These are phyloP conservation scores for Eucalyptus pumila DNA, from an alignment of 345 rosid genomes.

Conservation along the genomic window DNA sequence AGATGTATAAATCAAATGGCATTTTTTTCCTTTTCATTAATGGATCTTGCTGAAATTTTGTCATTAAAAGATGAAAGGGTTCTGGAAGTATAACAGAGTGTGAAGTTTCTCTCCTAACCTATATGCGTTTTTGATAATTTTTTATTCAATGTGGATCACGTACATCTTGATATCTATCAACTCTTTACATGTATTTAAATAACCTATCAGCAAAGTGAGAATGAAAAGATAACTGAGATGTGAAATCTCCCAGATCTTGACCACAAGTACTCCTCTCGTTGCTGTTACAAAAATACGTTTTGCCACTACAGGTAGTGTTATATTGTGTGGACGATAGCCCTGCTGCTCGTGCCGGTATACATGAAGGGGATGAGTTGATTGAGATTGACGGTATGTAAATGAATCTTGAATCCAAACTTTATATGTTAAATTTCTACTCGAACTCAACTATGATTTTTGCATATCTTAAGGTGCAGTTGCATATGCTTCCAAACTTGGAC, in stretches of 20 bases:
- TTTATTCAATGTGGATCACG: neutral
- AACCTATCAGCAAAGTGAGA: neutral
- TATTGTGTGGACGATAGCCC: constrained; percentile 79
- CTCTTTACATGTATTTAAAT: neutral
- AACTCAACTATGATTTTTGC: neutral
- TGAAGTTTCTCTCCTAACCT: neutral
- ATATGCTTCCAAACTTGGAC: neutral
- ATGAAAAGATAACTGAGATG: neutral
- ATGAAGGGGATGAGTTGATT: constrained; percentile 71
- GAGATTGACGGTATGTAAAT: constrained; percentile 69
- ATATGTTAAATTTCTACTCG: neutral
- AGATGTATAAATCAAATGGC: neutral
- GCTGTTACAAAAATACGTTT: neutral
- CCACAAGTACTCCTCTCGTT: neutral
- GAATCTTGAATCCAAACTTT: neutral
- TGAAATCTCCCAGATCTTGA: neutral
- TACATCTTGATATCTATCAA: neutral
- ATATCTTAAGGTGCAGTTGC: neutral
- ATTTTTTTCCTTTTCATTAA: neutral
- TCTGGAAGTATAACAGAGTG: neutral
- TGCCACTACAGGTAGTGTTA: constrained; percentile 50
- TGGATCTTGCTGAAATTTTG: neutral
- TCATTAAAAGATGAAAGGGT: neutral
- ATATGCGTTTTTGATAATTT: neutral
- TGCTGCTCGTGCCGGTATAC: constrained; percentile 85